phyloP scores from a whole-genome alignment of 345 rosid species.

The Salix purpurea region DNA sequence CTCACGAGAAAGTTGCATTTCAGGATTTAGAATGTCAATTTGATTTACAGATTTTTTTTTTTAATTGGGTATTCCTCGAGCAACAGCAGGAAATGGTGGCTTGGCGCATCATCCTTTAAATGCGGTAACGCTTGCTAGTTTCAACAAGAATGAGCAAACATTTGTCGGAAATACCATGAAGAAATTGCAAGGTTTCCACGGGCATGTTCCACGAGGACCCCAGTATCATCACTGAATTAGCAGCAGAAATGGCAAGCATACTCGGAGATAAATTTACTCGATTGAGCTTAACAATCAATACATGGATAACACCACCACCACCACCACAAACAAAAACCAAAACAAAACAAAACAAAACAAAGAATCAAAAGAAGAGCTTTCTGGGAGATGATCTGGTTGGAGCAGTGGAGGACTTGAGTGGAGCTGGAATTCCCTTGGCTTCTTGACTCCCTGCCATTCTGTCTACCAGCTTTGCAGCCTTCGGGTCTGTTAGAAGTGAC shows the following conservation, averaged over 20 bases:
- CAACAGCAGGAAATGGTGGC: too few relatives aligned
- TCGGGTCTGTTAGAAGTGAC: slow-evolving; percentile 70
- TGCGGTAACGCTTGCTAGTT: too few relatives aligned
- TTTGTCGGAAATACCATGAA: too few relatives aligned
- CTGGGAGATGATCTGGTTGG: slow-evolving; percentile 54
- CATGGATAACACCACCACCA: slow-evolving; percentile 6
- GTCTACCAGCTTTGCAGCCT: slow-evolving; percentile 55
- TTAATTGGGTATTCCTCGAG: too few relatives aligned
- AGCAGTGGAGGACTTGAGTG: slow-evolving; percentile 43
- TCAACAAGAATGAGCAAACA: too few relatives aligned
- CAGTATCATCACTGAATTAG: too few relatives aligned
- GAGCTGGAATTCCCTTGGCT: slow-evolving; percentile 47
- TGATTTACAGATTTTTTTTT: too few relatives aligned
- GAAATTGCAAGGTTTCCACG: too few relatives aligned
- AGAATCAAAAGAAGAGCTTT: slow-evolving; percentile 66
- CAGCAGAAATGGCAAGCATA: neutral
- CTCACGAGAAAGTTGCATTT: too few relatives aligned
- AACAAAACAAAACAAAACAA: neutral
- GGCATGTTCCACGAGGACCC: too few relatives aligned
- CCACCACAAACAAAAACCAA: neutral
- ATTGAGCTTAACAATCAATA: slow-evolving; percentile 32
- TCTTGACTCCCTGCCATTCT: slow-evolving; percentile 53
- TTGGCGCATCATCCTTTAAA: too few relatives aligned
- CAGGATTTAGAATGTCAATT: too few relatives aligned
- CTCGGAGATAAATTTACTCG: neutral